Percentiles rank a stretch among this genome's conserved stretches.
Evolutionary conservation across 148 eudicot species (phyloP).

Genomic region (Chenopodium berlandieri): DNA sequence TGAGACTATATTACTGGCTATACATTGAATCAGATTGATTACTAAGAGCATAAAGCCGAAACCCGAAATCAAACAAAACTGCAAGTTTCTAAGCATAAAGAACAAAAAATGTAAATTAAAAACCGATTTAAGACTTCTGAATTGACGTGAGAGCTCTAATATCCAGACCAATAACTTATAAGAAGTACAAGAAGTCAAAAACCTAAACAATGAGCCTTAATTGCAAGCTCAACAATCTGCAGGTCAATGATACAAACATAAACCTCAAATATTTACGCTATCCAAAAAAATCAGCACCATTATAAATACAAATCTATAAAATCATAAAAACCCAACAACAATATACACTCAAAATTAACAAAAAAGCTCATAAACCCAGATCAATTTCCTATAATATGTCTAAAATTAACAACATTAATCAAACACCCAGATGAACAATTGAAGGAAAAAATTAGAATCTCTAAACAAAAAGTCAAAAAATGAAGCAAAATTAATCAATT

Average conservation of each 20-base stretch:
- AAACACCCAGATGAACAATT: constrained; percentile 1
- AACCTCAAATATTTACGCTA: not conserved
- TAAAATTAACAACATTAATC: not conserved
- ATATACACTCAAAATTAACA: not conserved
- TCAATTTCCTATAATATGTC: not conserved
- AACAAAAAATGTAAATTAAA: not conserved
- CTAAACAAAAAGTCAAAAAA: not conserved
- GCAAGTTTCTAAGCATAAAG: not conserved
- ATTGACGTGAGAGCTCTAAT: not conserved
- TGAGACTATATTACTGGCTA: too few relatives aligned
- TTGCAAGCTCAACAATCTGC: not conserved
- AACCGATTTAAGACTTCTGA: not conserved
- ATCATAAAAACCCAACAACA: not conserved
- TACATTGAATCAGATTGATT: not conserved
- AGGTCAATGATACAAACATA: constrained; percentile 3
- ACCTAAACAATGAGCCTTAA: not conserved
- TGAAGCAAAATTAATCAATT: not conserved
- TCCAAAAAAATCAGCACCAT: not conserved
- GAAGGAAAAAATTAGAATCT: constrained; percentile 5
- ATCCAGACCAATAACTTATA: not conserved
- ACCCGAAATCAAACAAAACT: not conserved
- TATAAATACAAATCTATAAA: not conserved
- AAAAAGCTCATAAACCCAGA: constrained; percentile 19
- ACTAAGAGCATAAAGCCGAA: not conserved
- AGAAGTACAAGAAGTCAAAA: not conserved